A percentile compares a stretch with the other conserved stretches of the same genome.
Conservation (phyloP, 805 yeast species). For the Monosporozyma yasuniensis region DNA sequence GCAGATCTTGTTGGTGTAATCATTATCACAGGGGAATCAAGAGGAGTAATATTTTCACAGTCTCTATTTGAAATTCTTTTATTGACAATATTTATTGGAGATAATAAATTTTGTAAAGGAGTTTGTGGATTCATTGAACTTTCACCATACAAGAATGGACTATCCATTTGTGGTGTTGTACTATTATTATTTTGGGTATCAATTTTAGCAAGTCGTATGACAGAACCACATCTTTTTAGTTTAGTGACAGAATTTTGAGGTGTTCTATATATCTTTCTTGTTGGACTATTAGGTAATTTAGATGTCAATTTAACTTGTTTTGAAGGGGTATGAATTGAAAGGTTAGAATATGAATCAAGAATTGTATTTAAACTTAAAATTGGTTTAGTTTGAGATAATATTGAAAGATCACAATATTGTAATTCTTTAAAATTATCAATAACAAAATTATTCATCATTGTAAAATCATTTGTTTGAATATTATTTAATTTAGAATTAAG, state of each 20-base stretch:
- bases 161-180: background rate
- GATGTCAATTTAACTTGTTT: background rate
- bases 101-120: constrained; percentile 1
- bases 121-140: background rate
- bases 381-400: background rate
- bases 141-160: background rate
- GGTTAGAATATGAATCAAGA: background rate
- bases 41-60: too few species aligned
- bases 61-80: background rate
- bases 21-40: background rate
- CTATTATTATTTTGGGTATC: background rate
- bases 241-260: background rate
- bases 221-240: too few species aligned
- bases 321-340: background rate
- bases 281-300: background rate
- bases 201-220: background rate
- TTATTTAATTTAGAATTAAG: background rate
- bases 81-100: constrained; percentile 1
- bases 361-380: background rate
- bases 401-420: background rate
- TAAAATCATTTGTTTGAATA: background rate
- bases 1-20: background rate
- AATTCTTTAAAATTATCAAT: background rate
- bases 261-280: background rate
- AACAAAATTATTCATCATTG: background rate